Evolutionary conservation across 306 rosid genomes (phyloP), one percentile per base, ranked within the genome.

Genomic region (Cyclanthera cordifolia): DNA sequence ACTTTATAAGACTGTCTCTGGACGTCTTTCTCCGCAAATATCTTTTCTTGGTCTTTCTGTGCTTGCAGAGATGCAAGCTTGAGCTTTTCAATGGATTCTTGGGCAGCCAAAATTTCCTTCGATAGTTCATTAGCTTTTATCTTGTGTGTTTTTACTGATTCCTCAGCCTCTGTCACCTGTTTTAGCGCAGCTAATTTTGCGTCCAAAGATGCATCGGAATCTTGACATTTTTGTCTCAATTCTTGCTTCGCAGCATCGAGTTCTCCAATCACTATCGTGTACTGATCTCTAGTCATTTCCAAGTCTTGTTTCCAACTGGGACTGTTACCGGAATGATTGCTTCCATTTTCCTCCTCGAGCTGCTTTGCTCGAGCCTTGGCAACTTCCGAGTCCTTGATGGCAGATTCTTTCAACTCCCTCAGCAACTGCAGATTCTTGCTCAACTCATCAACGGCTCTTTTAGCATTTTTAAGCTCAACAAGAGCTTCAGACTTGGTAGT

Each of bases 221-320:
- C 97, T 78, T 88, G 96, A 63, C 85, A 88, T n/a, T 85, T 69
- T 72, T 81, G 88, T 69, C 85, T 71, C 55, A 94, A 78, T 49
- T 83, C 91, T 80, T 87, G 88, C 79, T 94, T 94, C 6, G 97
- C 89, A 55, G 88, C 80, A 80, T 88, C 88, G 2, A 94, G 95
- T 71, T 94, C 97, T 24, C 87, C 76, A 68, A 85, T 82, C 24
- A 84, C 81, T n/a, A 79, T 58, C 69, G 71, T 69, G 63, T 90
- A 90, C 65, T 84, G 85, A 46, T 79, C 78, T 71, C 92, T 84
- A 65, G 86, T 79, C 60, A 73, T 46, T 77, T 94, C 97, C 61
- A 94, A 74, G 67, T 94, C 96, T 70, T 85, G 82, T 80, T 87
- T 86, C 95, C 84, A 86, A 47, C 83, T 80, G 67, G 73, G 80